Evolutionary conservation across 148 eudicot genomes (phyloP).

Genomic region (Rhododendron kiyosumense): DNA sequence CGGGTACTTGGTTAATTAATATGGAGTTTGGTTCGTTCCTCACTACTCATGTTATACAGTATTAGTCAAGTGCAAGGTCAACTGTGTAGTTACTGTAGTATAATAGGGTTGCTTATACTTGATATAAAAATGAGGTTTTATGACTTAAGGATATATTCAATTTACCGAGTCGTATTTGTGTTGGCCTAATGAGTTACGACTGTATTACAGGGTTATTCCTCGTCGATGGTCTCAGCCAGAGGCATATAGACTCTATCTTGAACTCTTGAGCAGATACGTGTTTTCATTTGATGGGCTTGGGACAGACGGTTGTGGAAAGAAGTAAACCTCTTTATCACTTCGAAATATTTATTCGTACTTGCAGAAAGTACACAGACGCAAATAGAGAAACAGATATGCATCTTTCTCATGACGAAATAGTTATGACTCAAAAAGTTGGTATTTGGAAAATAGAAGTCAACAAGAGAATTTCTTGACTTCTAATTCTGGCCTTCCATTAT

Average conservation of each 20-base stretch:
- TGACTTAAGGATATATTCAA: not conserved
- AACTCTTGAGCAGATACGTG: conserved; percentile 22
- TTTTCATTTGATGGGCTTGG: conserved; percentile 15
- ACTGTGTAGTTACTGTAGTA: not conserved
- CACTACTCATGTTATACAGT: not conserved
- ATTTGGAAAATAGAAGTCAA: not conserved
- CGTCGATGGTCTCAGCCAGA: conserved; percentile 25
- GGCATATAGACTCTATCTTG: conserved; percentile 30
- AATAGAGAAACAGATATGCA: not conserved
- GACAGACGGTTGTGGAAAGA: conserved; percentile 8
- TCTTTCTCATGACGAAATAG: not conserved
- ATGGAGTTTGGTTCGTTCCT: not conserved
- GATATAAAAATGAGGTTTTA: not conserved
- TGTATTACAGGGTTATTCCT: conserved; percentile 26
- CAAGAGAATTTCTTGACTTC: not conserved
- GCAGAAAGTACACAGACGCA: not conserved
- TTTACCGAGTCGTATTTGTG: not conserved
- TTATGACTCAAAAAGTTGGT: not conserved
- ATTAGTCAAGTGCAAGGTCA: not conserved
- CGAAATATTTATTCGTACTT: not conserved
- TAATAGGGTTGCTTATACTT: not conserved
- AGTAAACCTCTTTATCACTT: conserved; percentile 11
- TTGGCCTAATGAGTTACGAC: not conserved
- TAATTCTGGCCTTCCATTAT: not conserved
- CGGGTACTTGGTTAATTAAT: too few species aligned